Conservation (phyloP, 768 basidiomycete species). For the Lyophyllum shimeji region DNA sequence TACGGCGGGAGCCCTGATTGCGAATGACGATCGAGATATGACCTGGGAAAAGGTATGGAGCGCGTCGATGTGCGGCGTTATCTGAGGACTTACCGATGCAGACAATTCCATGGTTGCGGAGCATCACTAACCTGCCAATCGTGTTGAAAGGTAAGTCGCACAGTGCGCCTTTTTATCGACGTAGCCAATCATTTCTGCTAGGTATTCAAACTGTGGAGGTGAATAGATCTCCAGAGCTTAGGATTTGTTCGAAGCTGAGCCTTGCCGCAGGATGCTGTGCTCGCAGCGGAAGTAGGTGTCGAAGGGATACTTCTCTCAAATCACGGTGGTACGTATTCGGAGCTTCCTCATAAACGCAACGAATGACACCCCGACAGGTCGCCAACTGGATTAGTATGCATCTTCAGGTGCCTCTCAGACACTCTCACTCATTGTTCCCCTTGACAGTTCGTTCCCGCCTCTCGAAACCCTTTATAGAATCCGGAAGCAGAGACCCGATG, state of each 20-base stretch:
- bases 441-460: conserved; percentile 66
- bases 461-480: conserved; percentile 77
- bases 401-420: not conserved
- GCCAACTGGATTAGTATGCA: conserved; percentile 79
- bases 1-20: conserved; percentile 66
- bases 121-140: conserved; percentile 68
- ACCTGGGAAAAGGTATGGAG: conserved; percentile 64
- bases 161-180: not conserved
- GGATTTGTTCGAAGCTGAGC: conserved; percentile 7
- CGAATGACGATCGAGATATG: conserved; percentile 72
- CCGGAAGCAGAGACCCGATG: conserved; percentile 69
- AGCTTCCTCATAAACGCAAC: not conserved
- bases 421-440: conserved; percentile 20
- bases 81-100: conserved; percentile 19
- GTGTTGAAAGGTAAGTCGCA: conserved; percentile 62
- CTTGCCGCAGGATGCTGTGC: conserved; percentile 70
- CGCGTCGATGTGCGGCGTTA: not conserved
- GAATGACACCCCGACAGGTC: conserved; percentile 38
- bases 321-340: conserved; percentile 67
- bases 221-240: conserved; percentile 10
- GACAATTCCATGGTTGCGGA: conserved; percentile 78
- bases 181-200: conserved; percentile 19
- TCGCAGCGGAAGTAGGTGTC: conserved; percentile 80
- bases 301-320: conserved; percentile 90
- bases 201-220: conserved; percentile 78